Percentiles rank a stretch among this genome's conserved stretches.
These are phyloP conservation scores for Daphne laureola DNA, from an alignment of 441 rosid species.

Conservation along the genomic window DNA sequence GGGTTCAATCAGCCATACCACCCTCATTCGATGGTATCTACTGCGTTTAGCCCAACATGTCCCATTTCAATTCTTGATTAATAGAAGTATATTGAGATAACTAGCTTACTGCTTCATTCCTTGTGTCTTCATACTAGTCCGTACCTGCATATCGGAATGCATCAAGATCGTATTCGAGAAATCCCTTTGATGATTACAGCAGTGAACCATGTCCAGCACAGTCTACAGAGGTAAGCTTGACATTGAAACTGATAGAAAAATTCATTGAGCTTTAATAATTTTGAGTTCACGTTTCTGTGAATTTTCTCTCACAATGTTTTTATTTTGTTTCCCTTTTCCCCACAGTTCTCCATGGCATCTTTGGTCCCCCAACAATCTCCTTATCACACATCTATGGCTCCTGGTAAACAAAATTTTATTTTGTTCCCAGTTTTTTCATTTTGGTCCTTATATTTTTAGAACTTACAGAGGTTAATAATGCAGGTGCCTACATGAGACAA, in stretches of 20 bases:
- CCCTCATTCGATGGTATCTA: constrained; percentile 44
- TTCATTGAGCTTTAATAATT: background rate
- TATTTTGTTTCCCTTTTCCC: constrained; percentile 1
- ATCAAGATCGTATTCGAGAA: constrained; percentile 29
- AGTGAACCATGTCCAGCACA: constrained; percentile 30
- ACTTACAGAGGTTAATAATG: constrained; percentile 1
- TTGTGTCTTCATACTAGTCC: constrained; percentile 27
- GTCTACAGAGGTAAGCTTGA: constrained; percentile 31
- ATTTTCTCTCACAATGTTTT: background rate
- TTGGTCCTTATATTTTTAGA: too few species aligned
- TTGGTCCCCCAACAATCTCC: constrained; percentile 23
- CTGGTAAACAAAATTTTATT: constrained; percentile 31
- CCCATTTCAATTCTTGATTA: background rate
- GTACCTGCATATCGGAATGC: constrained; percentile 23
- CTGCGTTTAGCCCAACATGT: constrained; percentile 7
- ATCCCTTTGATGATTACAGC: constrained; percentile 63
- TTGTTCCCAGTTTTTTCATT: constrained; percentile 9
- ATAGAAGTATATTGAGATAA: constrained; percentile 3
- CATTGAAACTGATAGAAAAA: constrained; percentile 3
- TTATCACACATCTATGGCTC: constrained; percentile 20
- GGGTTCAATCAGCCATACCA: constrained; percentile 47
- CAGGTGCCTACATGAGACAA: constrained; percentile 45
- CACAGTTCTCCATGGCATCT: constrained; percentile 41
- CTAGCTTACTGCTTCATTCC: background rate
- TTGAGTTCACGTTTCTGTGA: background rate